Evolutionary conservation across 1,284 basidiomycete species (phyloP), one percentile per base, ranked within the genome.

Genomic region (Pulchroboletus neoregius): DNA sequence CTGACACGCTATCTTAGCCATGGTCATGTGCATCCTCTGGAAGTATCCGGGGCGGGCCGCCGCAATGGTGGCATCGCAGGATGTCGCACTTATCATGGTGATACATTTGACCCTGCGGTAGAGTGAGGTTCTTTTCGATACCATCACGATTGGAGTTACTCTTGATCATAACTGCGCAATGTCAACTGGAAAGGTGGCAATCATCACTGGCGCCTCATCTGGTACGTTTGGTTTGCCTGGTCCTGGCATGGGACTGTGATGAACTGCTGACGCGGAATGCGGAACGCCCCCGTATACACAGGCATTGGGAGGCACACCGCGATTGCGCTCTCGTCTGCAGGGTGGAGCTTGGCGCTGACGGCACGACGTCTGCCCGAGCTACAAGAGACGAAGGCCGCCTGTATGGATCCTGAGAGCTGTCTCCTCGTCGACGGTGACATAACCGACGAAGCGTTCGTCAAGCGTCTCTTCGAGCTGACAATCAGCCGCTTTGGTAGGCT

Each of bases 401-500:
- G 80, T 56, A 57, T 62, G n/a, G 62, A 68, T 22, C 59, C 68
- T n/a, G 65, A 65, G 3, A 55, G 51, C 10, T 71, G 73, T 20
- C 59, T 80, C 5, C 61, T 76, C 7, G 63, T 84, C 13, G 58
- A 72, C 0, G 88, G 86, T 1, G 84, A 90, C 59, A 74, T 90
- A 9, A 71, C 78, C 0, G 70, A 79, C 37, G 81, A 85, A 57
- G 67, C 60, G 0, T 80, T 81, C 44, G 82, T 89, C 2, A 65
- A 69, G 50, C 58, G 57, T n/a, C 67, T 91, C 38, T 91, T 91
- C 60, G 57, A 67, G 8, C 61, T 69, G 28, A 73, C 82, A 2
- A 62, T 79, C 37, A 64, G 72, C 20, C 71, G 71, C 47, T 90
- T 84, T 58, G 86, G 85, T 78, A 57, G 83, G 2, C 59, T 91